Conservation (phyloP, 2,329 filamentous ascomycete species). For the Diplodia sapinea region DNA sequence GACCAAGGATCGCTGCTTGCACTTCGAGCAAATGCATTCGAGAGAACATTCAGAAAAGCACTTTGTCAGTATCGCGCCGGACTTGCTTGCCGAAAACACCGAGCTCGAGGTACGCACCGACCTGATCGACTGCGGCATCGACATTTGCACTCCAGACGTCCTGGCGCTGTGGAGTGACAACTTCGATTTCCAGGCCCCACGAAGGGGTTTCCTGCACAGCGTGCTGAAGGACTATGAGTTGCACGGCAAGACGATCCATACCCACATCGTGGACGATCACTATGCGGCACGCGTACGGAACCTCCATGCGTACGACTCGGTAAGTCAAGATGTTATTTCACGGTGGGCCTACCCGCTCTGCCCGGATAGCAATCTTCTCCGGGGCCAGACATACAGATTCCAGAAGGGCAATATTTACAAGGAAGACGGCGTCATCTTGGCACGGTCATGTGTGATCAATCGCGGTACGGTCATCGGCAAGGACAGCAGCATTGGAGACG, state of each 20-base stretch:
- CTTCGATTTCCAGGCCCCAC: slow-evolving; percentile 92
- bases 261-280: slow-evolving; percentile 79
- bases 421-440: slow-evolving; percentile 77
- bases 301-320: slow-evolving; percentile 85
- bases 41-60: slow-evolving; percentile 62
- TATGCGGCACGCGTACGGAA: slow-evolving; percentile 88
- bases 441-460: slow-evolving; percentile 71
- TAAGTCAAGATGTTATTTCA: slow-evolving; percentile 83
- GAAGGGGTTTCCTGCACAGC: slow-evolving; percentile 86
- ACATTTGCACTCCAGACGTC: slow-evolving; percentile 96
- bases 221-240: slow-evolving; percentile 96
- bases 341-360: slow-evolving; percentile 89
- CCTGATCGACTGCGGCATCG: slow-evolving; percentile 90
- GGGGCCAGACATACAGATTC: slow-evolving; percentile 76
- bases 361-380: slow-evolving; percentile 84
- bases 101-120: slow-evolving; percentile 86
- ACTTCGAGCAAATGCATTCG: slow-evolving; percentile 90
- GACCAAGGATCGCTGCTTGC: slow-evolving; percentile 78
- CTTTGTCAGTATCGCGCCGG: slow-evolving; percentile 75
- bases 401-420: slow-evolving; percentile 74
- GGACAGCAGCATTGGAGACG: slow-evolving; percentile 75
- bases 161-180: slow-evolving; percentile 95
- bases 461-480: slow-evolving; percentile 76
- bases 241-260: slow-evolving; percentile 95
- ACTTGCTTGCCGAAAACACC: slow-evolving; percentile 72